Evolutionary conservation across 2,329 filamentous ascomycete species (phyloP), one percentile per base, ranked within the genome.

Genomic region (Helotiales sp.): DNA sequence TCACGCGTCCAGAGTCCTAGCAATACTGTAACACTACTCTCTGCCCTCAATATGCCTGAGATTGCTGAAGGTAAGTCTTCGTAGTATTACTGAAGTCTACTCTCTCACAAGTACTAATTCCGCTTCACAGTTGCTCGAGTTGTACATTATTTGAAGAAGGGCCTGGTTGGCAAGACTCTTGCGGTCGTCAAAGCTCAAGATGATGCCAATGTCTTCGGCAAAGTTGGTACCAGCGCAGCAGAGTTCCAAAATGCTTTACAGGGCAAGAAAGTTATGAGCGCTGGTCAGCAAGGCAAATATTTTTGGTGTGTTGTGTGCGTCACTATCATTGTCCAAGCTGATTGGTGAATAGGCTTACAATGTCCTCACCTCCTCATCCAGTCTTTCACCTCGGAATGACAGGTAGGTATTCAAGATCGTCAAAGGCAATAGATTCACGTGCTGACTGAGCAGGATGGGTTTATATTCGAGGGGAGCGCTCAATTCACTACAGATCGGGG

Each of bases 211-310:
- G 82, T 99, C 5, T 99, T 93, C 73, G 92, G 93, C 66, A 97
- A 98, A 74, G 92, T 86, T 19, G 92, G 93, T 29, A 96, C 90
- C 0, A 90, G 83, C 17, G 90, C 88, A 0, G 73, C 83, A 0
- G 88, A 87, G 29, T 92, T 99, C 62, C 79, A 90, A 66, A 81
- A 84, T 54, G 86, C 88, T 1, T 78, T 97, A 69, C 81, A 81
- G 3, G 91, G 91, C 4, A 93, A 89, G 69, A 91, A 85, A 69
- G 85, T 86, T 3, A 58, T 84, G 8, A 80, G 78, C 54, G 90
- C 89, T 3, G 90, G 89, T 3, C 91, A 89, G 59, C 95, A 97
- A 72, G 95, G 95, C 9, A 99, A 98, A 81, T 98, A 98, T 71
- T 98, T 99, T 73, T 99, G 95, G 86, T 83, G 66, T 12, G 7